Conservation (phyloP, 2,329 filamentous ascomycete genomes). For the Akanthomyces dipterigenus region DNA sequence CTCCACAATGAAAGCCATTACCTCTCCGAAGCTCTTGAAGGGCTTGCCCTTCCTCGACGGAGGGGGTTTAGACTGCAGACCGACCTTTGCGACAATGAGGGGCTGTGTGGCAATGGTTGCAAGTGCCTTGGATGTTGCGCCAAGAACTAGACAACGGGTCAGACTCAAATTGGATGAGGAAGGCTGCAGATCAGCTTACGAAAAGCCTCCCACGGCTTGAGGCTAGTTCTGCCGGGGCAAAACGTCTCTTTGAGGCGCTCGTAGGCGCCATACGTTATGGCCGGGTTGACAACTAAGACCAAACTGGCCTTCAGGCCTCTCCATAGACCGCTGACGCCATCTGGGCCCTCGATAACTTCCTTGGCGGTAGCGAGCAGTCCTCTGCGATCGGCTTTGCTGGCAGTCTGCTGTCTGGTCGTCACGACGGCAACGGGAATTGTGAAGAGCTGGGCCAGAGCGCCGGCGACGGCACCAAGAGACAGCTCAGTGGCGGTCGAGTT, state of each 20-base stretch:
- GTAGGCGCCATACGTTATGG: conserved; percentile 96
- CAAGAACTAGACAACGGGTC: conserved; percentile 56
- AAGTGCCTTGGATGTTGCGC: conserved; percentile 84
- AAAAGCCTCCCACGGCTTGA: conserved; percentile 86
- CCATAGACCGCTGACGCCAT: conserved; percentile 86
- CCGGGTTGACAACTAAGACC: conserved; percentile 90
- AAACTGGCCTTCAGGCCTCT: conserved; percentile 91
- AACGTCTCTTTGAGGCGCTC: conserved; percentile 74
- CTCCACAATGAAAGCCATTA: conserved; percentile 89
- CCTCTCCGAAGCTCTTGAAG: conserved; percentile 88
- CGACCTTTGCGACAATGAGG: conserved; percentile 95
- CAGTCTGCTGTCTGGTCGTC: conserved; percentile 93
- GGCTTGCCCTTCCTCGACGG: conserved; percentile 77
- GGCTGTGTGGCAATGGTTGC: conserved; percentile 92
- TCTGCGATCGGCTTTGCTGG: conserved; percentile 75
- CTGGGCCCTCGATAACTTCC: conserved; percentile 84
- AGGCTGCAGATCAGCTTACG: conserved; percentile 48
- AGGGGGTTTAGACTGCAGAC: conserved; percentile 87
- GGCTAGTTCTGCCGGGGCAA: conserved; percentile 67
- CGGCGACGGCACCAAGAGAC: conserved; percentile 76
- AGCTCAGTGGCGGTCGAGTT: conserved; percentile 80
- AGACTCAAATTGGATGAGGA: not conserved
- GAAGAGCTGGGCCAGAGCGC: conserved; percentile 87
- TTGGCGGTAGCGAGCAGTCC: conserved; percentile 79
- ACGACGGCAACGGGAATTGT: conserved; percentile 95